Evolutionary conservation across 2,329 filamentous ascomycete genomes (phyloP), one percentile per base, ranked within the genome.

Genomic region (Pestalotiopsis sp.): DNA sequence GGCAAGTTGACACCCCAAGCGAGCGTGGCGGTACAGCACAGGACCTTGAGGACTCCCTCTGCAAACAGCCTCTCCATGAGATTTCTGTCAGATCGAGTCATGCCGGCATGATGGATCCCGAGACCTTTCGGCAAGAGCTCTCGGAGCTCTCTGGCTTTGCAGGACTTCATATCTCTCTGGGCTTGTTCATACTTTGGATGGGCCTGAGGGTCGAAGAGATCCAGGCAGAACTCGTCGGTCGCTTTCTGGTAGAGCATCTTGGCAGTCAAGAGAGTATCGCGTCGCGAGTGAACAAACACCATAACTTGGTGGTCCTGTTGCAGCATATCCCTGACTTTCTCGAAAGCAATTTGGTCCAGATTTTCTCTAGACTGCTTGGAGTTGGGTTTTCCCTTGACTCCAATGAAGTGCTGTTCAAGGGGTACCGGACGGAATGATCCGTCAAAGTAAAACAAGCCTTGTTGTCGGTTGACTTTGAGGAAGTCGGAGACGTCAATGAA

Each of bases 1-100:
- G 96, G 96, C 80, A 99, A 88, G 80, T 99, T 99, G 77, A 99
- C 95, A 90, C 96, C 96, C 96, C 96, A 99, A 0, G 96, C 96
- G 31, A 99, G 86, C 1, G 96, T 99, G 12, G 96, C 96, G 2
- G 96, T 99, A 89, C 97, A 99, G 85, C 95, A 98, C 25, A 99
- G 91, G 0, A 99, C 95, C 79, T 96, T 97, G 74, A 98, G 88
- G n/a, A 98, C 91, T 31, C 96, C 97, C 73, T 97, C 92, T 3
- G 87, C 89, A 74, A 99, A 99, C 17, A 98, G 87, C 20, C 93
- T 90, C 79, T 99, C 97, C 85, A 98, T 94, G n/a, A 98, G 83
- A 74, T 99, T 99, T 71, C 96, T 88, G 80, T 99, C 97, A 2
- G 95, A 92, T 72, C 97, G 90, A 68, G 94, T 91, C 94, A 99